These are phyloP conservation scores for Paspalum notatum DNA, from an alignment of 176 grass and related monocot species.

Conservation along the genomic window DNA sequence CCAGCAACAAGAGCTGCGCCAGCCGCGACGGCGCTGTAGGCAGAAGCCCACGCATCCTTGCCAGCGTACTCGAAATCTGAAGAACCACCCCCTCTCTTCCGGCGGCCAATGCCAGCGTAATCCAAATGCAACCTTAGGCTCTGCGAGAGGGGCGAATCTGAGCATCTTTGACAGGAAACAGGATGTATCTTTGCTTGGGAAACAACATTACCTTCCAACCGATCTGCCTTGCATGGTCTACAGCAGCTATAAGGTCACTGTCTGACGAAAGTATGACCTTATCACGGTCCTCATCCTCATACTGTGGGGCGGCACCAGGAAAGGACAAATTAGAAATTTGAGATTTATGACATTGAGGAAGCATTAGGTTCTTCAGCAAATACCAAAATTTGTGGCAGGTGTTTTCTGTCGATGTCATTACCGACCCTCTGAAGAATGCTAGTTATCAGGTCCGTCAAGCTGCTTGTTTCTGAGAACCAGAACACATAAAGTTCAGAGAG, in stretches of 20 bases:
- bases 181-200: not conserved
- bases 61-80: conserved; percentile 66
- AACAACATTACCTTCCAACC: conserved; percentile 81
- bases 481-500: conserved; percentile 32
- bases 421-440: conserved; percentile 84
- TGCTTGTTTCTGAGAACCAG: conserved; percentile 65
- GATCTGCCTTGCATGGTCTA: conserved; percentile 86
- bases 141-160: conserved; percentile 40
- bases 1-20: conserved; percentile 85
- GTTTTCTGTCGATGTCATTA: conserved; percentile 77
- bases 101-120: conserved; percentile 56
- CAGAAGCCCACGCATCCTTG: conserved; percentile 85
- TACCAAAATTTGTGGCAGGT: conserved; percentile 98
- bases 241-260: conserved; percentile 78
- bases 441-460: conserved; percentile 84
- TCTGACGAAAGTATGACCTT: conserved; percentile 93
- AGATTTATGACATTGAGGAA: not conserved
- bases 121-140: conserved; percentile 88
- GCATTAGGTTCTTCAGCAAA: not conserved
- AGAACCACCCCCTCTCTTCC: conserved; percentile 49
- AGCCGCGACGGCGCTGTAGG: conserved; percentile 73
- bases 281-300: conserved; percentile 91
- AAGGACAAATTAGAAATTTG: conserved; percentile 34
- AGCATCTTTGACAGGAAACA: conserved; percentile 13
- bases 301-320: conserved; percentile 44